These are phyloP conservation scores for Lepiota venenata DNA, from an alignment of 768 basidiomycete species.

Conservation along the genomic window DNA sequence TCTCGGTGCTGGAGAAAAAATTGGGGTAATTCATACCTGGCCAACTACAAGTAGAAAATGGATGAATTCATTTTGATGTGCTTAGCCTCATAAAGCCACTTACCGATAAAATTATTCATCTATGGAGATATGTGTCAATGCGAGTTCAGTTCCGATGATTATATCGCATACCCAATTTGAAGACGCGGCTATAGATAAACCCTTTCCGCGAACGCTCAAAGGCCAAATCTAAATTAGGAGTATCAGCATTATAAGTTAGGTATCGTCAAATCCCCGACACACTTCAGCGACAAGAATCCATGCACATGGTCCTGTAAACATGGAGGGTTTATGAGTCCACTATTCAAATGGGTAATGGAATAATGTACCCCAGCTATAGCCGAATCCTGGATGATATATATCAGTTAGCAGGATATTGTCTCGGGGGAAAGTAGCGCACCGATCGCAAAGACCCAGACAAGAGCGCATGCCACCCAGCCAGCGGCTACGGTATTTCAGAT, in stretches of 20 bases:
- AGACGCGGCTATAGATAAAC: conserved; percentile 70
- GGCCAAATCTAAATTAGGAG: conserved; percentile 50
- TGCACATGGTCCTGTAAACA: conserved; percentile 48
- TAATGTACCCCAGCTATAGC: conserved; percentile 68
- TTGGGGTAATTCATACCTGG: conserved; percentile 28
- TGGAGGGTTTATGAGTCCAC: neutral
- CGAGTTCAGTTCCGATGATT: neutral
- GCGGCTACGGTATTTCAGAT: conserved; percentile 37
- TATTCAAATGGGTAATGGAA: neutral
- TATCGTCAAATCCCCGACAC: neutral
- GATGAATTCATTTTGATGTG: neutral
- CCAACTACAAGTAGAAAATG: conserved; percentile 34
- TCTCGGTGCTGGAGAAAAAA: neutral
- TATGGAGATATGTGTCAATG: conserved; percentile 17
- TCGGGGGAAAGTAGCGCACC: conserved; percentile 29
- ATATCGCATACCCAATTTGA: conserved; percentile 62
- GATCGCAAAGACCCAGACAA: conserved; percentile 76
- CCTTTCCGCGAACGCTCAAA: conserved; percentile 70
- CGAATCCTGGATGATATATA: conserved; percentile 40
- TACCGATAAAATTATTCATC: conserved; percentile 80
- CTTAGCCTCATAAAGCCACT: conserved; percentile 13
- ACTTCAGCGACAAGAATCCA: conserved; percentile 77
- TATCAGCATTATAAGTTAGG: neutral
- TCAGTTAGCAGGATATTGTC: neutral
- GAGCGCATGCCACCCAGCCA: conserved; percentile 67